Conservation (phyloP, 2,329 filamentous ascomycete species). For the Saccharata proteae region DNA sequence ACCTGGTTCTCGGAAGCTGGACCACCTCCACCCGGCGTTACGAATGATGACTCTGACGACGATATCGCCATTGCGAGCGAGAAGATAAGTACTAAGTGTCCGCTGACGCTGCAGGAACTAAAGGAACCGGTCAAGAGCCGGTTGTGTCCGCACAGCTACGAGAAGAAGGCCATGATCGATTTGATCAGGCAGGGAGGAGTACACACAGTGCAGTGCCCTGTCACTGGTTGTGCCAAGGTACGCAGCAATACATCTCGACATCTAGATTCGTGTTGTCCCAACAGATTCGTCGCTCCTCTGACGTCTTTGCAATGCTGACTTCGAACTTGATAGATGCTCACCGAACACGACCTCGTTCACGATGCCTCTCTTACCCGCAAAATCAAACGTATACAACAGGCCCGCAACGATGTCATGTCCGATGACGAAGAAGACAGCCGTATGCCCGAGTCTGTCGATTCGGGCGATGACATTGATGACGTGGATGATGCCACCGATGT, state of each 20-base stretch:
- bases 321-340: conserved; percentile 17
- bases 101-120: conserved; percentile 53
- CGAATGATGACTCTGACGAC: conserved; percentile 46
- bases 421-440: conserved; percentile 16
- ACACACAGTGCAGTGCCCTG: conserved; percentile 24
- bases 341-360: conserved; percentile 16
- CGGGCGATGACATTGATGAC: conserved; percentile 2
- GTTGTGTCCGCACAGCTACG: conserved; percentile 62
- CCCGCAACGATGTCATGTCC: conserved; percentile 13
- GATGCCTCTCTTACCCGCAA: conserved; percentile 24
- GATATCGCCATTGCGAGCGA: conserved; percentile 57
- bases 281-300: neutral
- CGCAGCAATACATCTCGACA: neutral
- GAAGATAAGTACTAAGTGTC: conserved; percentile 55
- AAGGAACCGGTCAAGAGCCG: conserved; percentile 53
- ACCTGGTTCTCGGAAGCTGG: conserved; percentile 51
- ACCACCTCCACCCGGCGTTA: conserved; percentile 29
- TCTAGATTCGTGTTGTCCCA: neutral
- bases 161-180: conserved; percentile 50
- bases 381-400: conserved; percentile 23
- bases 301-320: neutral
- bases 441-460: neutral
- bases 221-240: conserved; percentile 6
- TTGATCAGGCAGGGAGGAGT: conserved; percentile 28
- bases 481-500: conserved; percentile 2